Conservation (phyloP, 371 early-diverging fungal species). For the Mortierella sp. region DNA sequence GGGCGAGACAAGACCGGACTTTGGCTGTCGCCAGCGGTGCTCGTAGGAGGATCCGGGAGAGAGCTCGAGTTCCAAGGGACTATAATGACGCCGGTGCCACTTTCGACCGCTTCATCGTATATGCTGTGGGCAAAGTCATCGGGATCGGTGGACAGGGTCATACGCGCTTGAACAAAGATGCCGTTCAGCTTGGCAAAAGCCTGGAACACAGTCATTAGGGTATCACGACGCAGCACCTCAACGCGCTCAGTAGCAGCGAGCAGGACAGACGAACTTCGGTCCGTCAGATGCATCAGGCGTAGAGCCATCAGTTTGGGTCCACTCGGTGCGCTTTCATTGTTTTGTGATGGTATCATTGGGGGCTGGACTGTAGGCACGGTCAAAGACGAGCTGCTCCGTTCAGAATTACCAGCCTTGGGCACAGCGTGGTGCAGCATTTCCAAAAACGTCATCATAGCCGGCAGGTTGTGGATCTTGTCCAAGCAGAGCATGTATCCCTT, state of each 20-base stretch:
- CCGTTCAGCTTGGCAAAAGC: constrained; percentile 80
- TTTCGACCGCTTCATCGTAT: constrained; percentile 57
- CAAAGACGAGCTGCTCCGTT: constrained; percentile 59
- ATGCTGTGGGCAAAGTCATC: constrained; percentile 72
- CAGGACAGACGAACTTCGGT: constrained; percentile 85
- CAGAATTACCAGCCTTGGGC: constrained; percentile 16
- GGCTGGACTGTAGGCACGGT: constrained; percentile 52
- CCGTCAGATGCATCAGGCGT: constrained; percentile 78
- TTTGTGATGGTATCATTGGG: neutral
- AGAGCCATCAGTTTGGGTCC: constrained; percentile 59
- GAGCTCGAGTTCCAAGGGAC: constrained; percentile 63
- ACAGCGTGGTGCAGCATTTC: constrained; percentile 36
- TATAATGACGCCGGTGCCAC: constrained; percentile 58
- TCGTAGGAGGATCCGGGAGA: constrained; percentile 29
- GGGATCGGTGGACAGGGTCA: constrained; percentile 57
- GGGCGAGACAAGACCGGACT: constrained; percentile 26
- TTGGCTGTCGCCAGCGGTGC: constrained; percentile 11
- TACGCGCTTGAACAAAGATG: constrained; percentile 58
- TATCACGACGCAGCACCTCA: constrained; percentile 72
- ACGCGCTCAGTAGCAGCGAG: constrained; percentile 70
- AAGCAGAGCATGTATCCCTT: constrained; percentile 68
- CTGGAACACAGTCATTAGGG: constrained; percentile 80
- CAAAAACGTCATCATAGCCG: constrained; percentile 78
- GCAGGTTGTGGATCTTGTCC: constrained; percentile 75
- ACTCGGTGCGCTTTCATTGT: neutral